Base-by-base conservation (phyloP, 371 early-diverging fungal genomes). In the Mortierella sp. region DNA sequence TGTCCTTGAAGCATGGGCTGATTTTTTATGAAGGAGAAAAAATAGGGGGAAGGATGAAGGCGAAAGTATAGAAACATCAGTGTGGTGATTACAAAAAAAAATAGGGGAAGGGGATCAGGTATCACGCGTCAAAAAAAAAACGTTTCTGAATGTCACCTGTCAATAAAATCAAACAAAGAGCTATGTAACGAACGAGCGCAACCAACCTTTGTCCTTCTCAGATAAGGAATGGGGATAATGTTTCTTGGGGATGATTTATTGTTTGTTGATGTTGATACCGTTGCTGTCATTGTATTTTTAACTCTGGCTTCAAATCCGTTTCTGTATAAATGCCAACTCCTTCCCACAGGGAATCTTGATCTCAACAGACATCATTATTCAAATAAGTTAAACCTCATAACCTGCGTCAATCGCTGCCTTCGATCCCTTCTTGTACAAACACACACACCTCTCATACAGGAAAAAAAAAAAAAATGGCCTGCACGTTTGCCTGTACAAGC, bases 401-500 rank as follows among this genome's bases (percentile, higher is more conserved):
- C 40, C 22, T 17, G 28, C 3, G 12, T 29, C 10, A 23, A 17
- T 29, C 31, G 8, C 28, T 55, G 13, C 31, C 9, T 31, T 15
- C 22, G n/a, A 53, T 34, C 54, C 32, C 31, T 31, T 28, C 54
- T 28, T 53, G 22, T 17, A 23, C 28, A 57, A 10, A 9, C 61
- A 23, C 9, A 37, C 22, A 43, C 59, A 17, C 31, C 58, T n/a
- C 43, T 29, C 51, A 5, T 34, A 32, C 53, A 2, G 9, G 34
- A 60, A 31, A 66, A n/a, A 23, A 35, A 47, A 34, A 42, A 66
- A 31, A 17, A 8, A 66, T 70, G 64, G 71, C 72, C 37, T 78
- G 72, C 28, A 72, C 67, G 8, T 1, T 72, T 10, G 60, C 61
- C 23, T 78, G 73, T 60, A 37, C 79, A 10, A 42, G 29, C 37